phyloP scores from a whole-genome alignment of 2,329 filamentous ascomycete species.

The Didymella pomorum region DNA sequence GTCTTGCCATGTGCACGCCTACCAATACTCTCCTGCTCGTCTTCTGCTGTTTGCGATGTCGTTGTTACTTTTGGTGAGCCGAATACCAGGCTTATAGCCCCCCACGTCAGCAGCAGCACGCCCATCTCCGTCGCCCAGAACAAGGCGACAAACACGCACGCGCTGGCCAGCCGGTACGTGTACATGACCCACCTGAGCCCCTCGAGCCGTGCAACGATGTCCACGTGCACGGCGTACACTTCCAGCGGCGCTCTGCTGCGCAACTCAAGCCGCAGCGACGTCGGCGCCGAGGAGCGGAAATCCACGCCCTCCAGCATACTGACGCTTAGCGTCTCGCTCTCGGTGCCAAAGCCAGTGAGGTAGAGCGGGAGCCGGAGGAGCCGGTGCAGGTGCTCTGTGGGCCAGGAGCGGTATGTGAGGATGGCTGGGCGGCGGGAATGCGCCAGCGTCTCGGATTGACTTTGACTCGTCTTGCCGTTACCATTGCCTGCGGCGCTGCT shows the following conservation, averaged over 20 bases:
- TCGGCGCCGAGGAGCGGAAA: conserved; percentile 68
- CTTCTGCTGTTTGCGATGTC: too few species aligned
- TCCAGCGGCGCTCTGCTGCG: conserved; percentile 75
- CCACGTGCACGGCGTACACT: conserved; percentile 74
- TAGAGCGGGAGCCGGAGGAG: conserved; percentile 67
- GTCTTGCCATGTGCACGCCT: background rate
- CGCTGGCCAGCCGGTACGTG: conserved; percentile 75
- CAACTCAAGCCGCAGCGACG: conserved; percentile 68
- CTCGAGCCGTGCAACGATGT: conserved; percentile 75
- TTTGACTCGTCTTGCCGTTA: background rate
- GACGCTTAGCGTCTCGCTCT: conserved; percentile 70
- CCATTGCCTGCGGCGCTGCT: too few species aligned
- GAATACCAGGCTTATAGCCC: conserved; percentile 58
- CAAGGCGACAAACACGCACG: conserved; percentile 69
- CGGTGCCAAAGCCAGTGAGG: conserved; percentile 69
- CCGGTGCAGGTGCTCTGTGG: conserved; percentile 40
- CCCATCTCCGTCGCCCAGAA: conserved; percentile 83
- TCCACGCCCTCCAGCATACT: conserved; percentile 76
- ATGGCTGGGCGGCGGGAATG: conserved; percentile 76
- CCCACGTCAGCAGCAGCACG: conserved; percentile 72
- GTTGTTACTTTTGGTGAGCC: background rate
- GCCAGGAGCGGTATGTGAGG: conserved; percentile 75
- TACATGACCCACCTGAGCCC: conserved; percentile 84
- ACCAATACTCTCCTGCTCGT: background rate
- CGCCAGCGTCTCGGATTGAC: conserved; percentile 33